Percentiles rank a stretch among this genome's conserved stretches.
phyloP scores from a whole-genome alignment of 768 basidiomycete species.

The Paxillus ammoniavirescens region DNA sequence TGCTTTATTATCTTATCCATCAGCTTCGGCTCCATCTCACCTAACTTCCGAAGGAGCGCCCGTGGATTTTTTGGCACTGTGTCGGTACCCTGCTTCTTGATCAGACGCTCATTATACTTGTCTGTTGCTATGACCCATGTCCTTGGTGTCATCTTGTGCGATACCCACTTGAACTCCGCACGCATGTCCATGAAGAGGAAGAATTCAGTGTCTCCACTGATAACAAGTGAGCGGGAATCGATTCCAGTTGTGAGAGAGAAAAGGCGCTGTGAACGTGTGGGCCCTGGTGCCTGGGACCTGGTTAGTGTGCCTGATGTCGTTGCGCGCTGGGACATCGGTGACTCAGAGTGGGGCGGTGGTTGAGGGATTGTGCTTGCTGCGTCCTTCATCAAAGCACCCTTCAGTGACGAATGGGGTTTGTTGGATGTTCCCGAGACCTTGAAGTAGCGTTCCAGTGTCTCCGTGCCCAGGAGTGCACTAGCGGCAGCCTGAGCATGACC shows the following conservation, averaged over 20 bases:
- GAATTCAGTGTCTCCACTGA: conserved; percentile 7
- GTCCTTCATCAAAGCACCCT: no score
- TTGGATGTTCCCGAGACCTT: no score
- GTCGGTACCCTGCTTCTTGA: not conserved
- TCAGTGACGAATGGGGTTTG: no score
- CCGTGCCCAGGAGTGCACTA: no score
- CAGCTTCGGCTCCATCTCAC: conserved; percentile 8
- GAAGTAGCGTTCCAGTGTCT: no score
- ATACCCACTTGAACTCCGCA: conserved; percentile 12
- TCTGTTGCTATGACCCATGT: conserved; percentile 11
- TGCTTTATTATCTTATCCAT: conserved; percentile 1
- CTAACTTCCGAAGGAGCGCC: conserved; percentile 10
- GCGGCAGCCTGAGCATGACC: no score
- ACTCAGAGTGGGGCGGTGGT: no score
- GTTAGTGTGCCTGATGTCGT: no score
- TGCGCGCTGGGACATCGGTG: no score
- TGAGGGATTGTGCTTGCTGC: no score
- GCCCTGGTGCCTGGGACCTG: no score
- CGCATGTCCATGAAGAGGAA: conserved; percentile 23
- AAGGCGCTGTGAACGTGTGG: not conserved
- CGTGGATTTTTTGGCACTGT: conserved; percentile 7
- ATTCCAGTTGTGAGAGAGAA: not conserved
- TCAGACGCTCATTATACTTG: conserved; percentile 10
- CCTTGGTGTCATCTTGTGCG: conserved; percentile 16
- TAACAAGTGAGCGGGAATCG: not conserved